These are phyloP conservation scores for Chrysanthemum seticuspe DNA, from an alignment of 129 eudicot species.

Conservation along the genomic window DNA sequence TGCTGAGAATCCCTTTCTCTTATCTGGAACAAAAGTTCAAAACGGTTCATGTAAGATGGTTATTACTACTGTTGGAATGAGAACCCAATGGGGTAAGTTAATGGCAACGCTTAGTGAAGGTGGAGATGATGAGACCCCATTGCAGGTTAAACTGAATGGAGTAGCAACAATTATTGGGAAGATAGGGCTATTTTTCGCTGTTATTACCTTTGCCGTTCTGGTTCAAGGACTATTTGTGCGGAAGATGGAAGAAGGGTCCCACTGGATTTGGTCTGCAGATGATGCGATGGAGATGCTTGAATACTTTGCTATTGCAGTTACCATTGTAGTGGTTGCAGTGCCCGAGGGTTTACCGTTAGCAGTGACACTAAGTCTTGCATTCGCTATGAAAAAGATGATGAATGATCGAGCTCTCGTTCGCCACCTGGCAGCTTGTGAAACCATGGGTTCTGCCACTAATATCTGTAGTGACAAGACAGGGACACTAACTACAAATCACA, in stretches of 20 bases:
- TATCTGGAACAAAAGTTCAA: conserved; percentile 92
- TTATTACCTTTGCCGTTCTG: conserved; percentile 83
- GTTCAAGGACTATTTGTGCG: conserved; percentile 64
- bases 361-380: conserved; percentile 89
- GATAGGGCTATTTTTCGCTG: conserved; percentile 89
- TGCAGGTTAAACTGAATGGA: conserved; percentile 91
- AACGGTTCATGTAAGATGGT: conserved; percentile 93
- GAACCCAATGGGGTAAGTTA: conserved; percentile 94
- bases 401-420: conserved; percentile 96
- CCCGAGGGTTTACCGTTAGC: conserved; percentile 96
- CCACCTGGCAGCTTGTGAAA: conserved; percentile 94
- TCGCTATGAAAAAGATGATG: conserved; percentile 99
- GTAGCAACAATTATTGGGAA: conserved; percentile 97
- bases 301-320: conserved; percentile 91
- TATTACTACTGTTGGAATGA: conserved; percentile 91
- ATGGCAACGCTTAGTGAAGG: conserved; percentile 97
- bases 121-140: conserved; percentile 93
- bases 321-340: conserved; percentile 93
- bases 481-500: conserved; percentile 87
- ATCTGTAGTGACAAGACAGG: conserved; percentile 96
- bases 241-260: conserved; percentile 61
- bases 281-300: conserved; percentile 81
- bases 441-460: conserved; percentile 95
- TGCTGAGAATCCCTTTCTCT: conserved; percentile 61
- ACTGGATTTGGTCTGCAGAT: conserved; percentile 76